phyloP scores from a whole-genome alignment of 2,329 filamentous ascomycete species.

The Sporothrix euskadiensis region DNA sequence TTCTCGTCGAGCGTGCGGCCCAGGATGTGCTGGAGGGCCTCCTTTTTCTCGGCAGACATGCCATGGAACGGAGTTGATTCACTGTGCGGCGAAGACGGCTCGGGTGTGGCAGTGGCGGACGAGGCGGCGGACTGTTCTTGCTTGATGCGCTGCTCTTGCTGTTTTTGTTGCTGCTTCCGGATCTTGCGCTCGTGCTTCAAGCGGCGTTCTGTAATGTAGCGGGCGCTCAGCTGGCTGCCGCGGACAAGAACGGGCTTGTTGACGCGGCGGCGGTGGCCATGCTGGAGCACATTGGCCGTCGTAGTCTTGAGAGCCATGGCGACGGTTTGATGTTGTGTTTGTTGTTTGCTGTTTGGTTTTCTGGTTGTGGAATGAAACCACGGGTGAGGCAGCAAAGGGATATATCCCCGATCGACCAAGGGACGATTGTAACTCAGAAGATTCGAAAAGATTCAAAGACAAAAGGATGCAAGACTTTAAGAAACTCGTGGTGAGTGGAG shows the following conservation, averaged over 20 bases:
- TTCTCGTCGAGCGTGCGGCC: constrained; percentile 28
- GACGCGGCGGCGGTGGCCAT: constrained; percentile 24
- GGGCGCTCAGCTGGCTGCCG: constrained; percentile 18
- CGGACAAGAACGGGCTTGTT: neutral
- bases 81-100: constrained; percentile 4
- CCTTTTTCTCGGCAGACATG: constrained; percentile 21
- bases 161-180: constrained; percentile 6
- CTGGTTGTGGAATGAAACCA: neutral
- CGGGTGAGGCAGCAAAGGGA: neutral
- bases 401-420: neutral
- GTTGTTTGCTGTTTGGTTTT: neutral
- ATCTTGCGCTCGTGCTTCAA: constrained; percentile 11
- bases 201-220: neutral
- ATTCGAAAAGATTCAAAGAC: neutral
- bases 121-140: neutral
- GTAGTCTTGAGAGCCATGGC: constrained; percentile 28
- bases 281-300: constrained; percentile 17
- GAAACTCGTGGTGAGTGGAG: neutral
- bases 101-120: constrained; percentile 2
- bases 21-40: constrained; percentile 18
- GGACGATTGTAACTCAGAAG: neutral
- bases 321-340: neutral
- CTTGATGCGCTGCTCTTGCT: neutral
- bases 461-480: constrained; percentile 6
- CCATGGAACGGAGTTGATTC: constrained; percentile 7